phyloP scores from a whole-genome alignment of 2,329 filamentous ascomycete genomes.

The Coniochaeta sp. region DNA sequence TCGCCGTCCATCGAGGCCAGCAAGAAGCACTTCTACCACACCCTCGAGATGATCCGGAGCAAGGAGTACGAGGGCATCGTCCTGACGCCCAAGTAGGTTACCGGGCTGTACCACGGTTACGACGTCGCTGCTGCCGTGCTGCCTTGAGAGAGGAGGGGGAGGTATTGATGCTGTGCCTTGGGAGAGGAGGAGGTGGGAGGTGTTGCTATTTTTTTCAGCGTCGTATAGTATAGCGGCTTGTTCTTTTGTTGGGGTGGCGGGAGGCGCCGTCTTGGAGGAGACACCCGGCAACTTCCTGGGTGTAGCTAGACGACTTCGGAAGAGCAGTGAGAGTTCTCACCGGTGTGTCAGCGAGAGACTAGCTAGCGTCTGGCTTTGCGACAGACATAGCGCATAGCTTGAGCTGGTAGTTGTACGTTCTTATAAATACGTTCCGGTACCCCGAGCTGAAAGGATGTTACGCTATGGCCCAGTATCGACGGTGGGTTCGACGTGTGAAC shows the following conservation, averaged over 20 bases:
- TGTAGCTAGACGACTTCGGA: not conserved
- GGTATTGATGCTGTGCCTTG: too few species aligned
- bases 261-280: not conserved
- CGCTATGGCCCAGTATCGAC: not conserved
- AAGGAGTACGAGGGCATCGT: constrained; percentile 92
- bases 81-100: constrained; percentile 47
- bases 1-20: constrained; percentile 80
- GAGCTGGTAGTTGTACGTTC: not conserved
- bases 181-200: not conserved
- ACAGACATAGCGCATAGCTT: not conserved
- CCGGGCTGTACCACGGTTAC: not conserved
- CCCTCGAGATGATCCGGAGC: constrained; percentile 84
- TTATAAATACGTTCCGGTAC: not conserved
- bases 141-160: not conserved
- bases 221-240: not conserved
- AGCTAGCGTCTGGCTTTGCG: not conserved
- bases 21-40: constrained; percentile 89
- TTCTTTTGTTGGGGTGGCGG: not conserved
- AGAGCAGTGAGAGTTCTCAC: not conserved
- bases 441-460: not conserved
- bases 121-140: not conserved
- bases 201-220: not conserved
- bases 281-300: not conserved
- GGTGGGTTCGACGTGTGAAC: too few species aligned
- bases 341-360: not conserved